Conservation (phyloP, 768 basidiomycete genomes). For the Kwoniella sp. region DNA sequence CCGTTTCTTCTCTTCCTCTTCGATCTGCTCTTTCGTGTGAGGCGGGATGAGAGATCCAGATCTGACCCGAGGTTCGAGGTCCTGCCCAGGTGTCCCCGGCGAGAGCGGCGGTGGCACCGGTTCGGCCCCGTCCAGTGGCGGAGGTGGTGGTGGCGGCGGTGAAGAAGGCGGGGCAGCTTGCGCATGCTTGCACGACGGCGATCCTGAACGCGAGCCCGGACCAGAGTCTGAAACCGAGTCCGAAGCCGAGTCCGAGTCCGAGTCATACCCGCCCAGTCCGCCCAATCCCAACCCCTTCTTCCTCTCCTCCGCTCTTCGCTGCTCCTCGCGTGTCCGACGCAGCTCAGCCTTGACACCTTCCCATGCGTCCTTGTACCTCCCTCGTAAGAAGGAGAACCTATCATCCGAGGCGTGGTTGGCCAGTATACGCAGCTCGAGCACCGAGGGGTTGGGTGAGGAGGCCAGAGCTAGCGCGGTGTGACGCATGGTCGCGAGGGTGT, state of each 20-base stretch:
- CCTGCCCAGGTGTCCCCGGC: too few relatives aligned
- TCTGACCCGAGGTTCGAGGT: too few relatives aligned
- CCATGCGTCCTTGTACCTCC: conserved; percentile 70
- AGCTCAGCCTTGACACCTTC: conserved; percentile 55
- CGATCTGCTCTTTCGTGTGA: too few relatives aligned
- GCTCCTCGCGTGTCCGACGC: background rate
- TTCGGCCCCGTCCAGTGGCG: background rate
- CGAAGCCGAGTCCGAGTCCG: too few relatives aligned
- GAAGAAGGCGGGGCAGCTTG: too few relatives aligned
- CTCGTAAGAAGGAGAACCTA: conserved; percentile 75
- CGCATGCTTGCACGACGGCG: too few relatives aligned
- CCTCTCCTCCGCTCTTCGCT: conserved; percentile 1
- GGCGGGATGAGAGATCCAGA: too few relatives aligned
- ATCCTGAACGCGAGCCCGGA: too few relatives aligned
- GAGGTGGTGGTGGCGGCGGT: conserved; percentile 1
- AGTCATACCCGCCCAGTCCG: conserved; percentile 13
- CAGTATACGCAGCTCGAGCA: conserved; percentile 82
- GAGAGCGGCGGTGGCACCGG: too few relatives aligned
- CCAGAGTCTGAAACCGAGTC: too few relatives aligned
- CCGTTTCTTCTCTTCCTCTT: conserved; percentile 14
- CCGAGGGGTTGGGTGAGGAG: conserved; percentile 68
- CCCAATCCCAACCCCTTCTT: conserved; percentile 4
- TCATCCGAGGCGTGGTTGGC: conserved; percentile 75
- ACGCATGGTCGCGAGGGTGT: conserved; percentile 67
- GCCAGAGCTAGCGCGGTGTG: conserved; percentile 68